Evolutionary conservation across 164 flowering plant species (phyloP).

Genomic region (Nelumbo lutea): DNA sequence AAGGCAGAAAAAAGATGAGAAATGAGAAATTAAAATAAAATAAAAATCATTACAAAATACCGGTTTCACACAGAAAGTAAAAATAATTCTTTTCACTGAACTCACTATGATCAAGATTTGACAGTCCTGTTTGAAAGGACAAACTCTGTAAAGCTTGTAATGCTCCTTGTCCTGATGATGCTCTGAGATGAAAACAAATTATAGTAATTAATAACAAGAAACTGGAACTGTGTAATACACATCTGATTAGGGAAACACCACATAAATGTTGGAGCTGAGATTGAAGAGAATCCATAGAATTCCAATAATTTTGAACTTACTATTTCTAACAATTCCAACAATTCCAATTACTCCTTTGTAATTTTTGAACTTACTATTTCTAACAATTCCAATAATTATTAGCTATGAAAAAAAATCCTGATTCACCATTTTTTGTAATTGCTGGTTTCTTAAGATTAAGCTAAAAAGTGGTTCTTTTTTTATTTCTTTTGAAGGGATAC

Average conservation of each 20-base stretch:
- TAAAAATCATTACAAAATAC: neutral
- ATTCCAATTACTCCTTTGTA: too few species aligned
- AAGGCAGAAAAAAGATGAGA: conserved; percentile 44
- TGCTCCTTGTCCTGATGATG: conserved; percentile 72
- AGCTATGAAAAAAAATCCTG: too few species aligned
- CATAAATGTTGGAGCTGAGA: too few species aligned
- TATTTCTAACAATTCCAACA: too few species aligned
- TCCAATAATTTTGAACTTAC: too few species aligned
- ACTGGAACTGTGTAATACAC: conserved; percentile 4
- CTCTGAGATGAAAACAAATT: conserved; percentile 32
- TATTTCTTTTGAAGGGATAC: too few species aligned
- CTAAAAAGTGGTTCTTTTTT: too few species aligned
- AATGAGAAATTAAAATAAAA: conserved; percentile 3
- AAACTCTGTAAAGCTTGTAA: conserved; percentile 57
- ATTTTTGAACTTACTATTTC: too few species aligned
- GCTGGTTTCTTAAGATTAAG: too few species aligned
- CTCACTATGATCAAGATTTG: conserved; percentile 44
- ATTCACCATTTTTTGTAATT: too few species aligned
- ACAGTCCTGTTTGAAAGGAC: conserved; percentile 51
- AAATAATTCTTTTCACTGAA: neutral
- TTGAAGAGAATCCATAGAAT: too few species aligned
- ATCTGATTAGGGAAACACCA: neutral
- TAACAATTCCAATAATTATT: too few species aligned
- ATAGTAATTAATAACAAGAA: neutral
- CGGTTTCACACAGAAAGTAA: neutral